Evolutionary conservation across 345 rosid species (phyloP), one percentile per base, ranked within the genome.

Genomic region (Eucalyptus albens): DNA sequence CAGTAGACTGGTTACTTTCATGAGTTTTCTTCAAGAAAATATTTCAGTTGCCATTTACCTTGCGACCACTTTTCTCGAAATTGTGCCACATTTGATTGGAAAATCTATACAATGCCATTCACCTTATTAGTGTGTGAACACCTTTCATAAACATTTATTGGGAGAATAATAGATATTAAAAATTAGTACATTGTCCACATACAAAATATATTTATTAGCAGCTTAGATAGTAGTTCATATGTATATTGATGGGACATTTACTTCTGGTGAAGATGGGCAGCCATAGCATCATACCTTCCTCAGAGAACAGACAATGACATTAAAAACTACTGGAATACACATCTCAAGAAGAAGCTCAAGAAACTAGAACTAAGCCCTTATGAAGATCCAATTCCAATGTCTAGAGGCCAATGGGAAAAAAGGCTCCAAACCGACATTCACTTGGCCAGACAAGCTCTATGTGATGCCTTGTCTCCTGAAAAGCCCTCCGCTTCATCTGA

Each of bases 281-380:
- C 94, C 88, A 93, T 93, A 89, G 94, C 94, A 17, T 93, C 94
- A 21, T 93, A 93, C 72, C 93, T 93, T 47, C 94, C 94, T 51
- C 92, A 92, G 83, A 92, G 94, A 89, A 93, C 94, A 72, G 94
- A 93, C 50, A 93, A 93, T 69, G 94, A 93, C 90, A 91, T 93
- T 15, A 93, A 93, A 50, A 93, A 93, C 59, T 93, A 92, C 83
- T 93, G 94, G 94, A 93, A 93, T 87, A 93, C 94, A 69, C 92
- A 93, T 51, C 86, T 93, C 89, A 93, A 91, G 91, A 93, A 90
- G 90, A 93, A 93, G 90, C 91, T 93, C 11, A 88, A 80, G 59
- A 91, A 88, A 87, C 88, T 90, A 49, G 91, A 91, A 89, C 40
- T 81, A 40, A 80, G 85, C 45, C 27, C 60, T 37, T 42, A 26